A percentile compares a stretch with the other conserved stretches of the same genome.
Conservation (phyloP, 768 basidiomycete genomes). For the Lentinula sp. region DNA sequence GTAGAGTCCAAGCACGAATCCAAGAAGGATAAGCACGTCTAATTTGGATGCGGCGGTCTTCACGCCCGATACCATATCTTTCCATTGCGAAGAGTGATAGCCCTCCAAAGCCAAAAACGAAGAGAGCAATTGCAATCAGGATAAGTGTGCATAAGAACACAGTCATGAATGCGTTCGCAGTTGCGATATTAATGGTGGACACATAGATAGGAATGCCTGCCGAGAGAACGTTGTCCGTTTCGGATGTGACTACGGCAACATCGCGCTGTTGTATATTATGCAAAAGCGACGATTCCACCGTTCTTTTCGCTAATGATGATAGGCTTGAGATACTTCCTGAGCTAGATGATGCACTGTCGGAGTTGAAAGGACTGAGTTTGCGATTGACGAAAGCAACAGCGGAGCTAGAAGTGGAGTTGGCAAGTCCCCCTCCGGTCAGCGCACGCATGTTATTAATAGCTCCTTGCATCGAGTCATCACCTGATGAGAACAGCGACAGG, state of each 20-base stretch:
- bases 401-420: conserved; percentile 50
- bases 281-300: not conserved
- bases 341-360: not conserved
- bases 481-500: conserved; percentile 63
- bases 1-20: conserved; percentile 54
- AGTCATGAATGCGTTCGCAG: conserved; percentile 87
- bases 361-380: conserved; percentile 74
- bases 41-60: conserved; percentile 12
- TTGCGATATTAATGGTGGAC: conserved; percentile 71
- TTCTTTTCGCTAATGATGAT: not conserved
- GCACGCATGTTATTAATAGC: conserved; percentile 82
- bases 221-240: conserved; percentile 60
- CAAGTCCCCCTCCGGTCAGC: conserved; percentile 72
- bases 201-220: conserved; percentile 82
- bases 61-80: conserved; percentile 16
- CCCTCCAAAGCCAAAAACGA: conserved; percentile 47
- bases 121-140: conserved; percentile 52
- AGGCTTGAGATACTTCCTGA: not conserved
- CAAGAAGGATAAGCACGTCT: conserved; percentile 36
- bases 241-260: conserved; percentile 61
- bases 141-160: conserved; percentile 73
- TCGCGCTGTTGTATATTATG: conserved; percentile 17
- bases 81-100: conserved; percentile 29
- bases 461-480: conserved; percentile 55
- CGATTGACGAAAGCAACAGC: conserved; percentile 78